Evolutionary conservation across 805 yeast species (phyloP).

Genomic region (Ogataea degrootiae): DNA sequence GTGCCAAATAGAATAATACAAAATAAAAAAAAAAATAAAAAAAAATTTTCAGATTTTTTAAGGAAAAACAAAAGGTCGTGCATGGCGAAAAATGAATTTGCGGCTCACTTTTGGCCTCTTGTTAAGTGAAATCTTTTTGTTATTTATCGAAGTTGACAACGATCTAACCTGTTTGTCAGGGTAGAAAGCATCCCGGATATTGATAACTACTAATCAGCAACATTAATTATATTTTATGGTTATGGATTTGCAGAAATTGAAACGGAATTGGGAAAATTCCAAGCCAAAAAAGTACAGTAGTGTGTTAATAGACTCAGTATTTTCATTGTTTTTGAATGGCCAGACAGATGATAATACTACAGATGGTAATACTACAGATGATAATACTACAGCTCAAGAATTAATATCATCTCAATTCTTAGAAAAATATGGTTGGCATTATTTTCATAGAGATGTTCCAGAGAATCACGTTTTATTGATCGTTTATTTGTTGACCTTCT

Average conservation of each 20-base stretch:
- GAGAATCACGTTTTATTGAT: conserved; percentile 37
- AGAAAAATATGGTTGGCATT: conserved; percentile 35
- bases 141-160: no score
- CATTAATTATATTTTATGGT: no score
- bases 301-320: conserved; percentile 4
- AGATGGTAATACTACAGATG: no score
- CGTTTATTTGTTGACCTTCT: conserved; percentile 14
- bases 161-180: no score
- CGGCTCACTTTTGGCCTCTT: no score
- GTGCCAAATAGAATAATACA: not conserved
- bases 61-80: no score
- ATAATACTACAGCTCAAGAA: not conserved
- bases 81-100: no score
- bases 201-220: no score
- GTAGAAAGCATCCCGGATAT: no score
- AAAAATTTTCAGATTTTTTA: conserved; percentile 1
- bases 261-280: conserved; percentile 1
- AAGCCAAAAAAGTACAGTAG: conserved; percentile 3
- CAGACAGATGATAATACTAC: not conserved
- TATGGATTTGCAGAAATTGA: not conserved
- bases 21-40: not conserved
- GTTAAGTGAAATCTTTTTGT: no score
- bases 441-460: conserved; percentile 36
- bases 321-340: not conserved
- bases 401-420: conserved; percentile 19